Evolutionary conservation across 306 rosid species (phyloP), one percentile per base, ranked within the genome.

Genomic region (Quercus berberidifolia): DNA sequence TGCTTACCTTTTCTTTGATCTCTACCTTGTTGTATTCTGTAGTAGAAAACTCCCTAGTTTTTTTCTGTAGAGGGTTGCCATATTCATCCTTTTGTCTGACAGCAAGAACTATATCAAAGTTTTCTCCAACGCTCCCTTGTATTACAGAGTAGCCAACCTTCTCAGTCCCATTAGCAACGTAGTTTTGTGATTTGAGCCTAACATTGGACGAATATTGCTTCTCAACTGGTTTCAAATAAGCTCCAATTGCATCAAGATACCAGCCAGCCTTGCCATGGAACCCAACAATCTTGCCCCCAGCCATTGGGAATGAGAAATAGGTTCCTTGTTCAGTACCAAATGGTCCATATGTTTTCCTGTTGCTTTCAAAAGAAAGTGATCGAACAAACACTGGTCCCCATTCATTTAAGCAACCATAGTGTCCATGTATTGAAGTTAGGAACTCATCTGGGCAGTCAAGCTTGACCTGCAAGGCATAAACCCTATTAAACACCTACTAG

Each of bases 241-340:
- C 98, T 72, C 98, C 98, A 72, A 95, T 93, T 55, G 99, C 85
- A 82, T 93, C 98, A 59, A 95, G 52, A 85, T 81, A 85, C 98
- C 92, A 89, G 56, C 93, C 90, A 56, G 83, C 85, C 83, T 83
- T 89, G 20, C 99, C 98, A 83, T 89, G 90, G 82, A 95, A 93
- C 74, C 99, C 98, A 33, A 93, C 99, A 77, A 95, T 89, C 90
- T 82, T 91, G 31, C 87, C 93, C 33, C 86, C 91, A 19, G 75
- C 75, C 73, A 80, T 67, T 0, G 95, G 89, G 68, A 89, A 89
- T 12, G 92, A 81, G 86, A 92, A 92, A 49, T 76, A 76, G 18
- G 89, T 90, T 55, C 97, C 97, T 9, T 69, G 75, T 76, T 89
- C 88, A 59, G 80, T 68, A 71, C 97, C 95, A 79, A 74, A 90